phyloP scores from a whole-genome alignment of 306 rosid species.

The Fragaria ananassa region DNA sequence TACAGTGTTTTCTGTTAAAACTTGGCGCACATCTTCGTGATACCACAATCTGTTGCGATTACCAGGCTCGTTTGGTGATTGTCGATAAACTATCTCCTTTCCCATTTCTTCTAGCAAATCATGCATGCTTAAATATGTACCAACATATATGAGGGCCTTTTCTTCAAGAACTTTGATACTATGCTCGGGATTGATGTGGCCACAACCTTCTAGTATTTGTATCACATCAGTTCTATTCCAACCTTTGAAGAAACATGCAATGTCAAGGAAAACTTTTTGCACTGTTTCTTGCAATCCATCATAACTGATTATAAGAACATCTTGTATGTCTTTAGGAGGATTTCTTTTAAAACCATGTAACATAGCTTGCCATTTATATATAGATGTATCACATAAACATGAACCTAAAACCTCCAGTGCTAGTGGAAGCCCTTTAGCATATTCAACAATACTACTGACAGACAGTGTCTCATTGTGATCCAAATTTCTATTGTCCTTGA shows the following conservation, averaged over 20 bases:
- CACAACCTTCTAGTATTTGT: neutral
- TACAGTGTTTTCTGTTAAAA: neutral
- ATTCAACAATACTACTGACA: neutral
- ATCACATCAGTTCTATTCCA: neutral
- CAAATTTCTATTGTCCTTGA: neutral
- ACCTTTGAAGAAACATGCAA: neutral
- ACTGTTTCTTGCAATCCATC: conserved; percentile 25
- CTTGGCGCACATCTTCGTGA: neutral
- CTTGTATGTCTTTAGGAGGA: conserved; percentile 33
- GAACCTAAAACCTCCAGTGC: conserved; percentile 43
- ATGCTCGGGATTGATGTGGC: neutral
- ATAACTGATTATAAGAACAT: conserved; percentile 33
- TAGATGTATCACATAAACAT: conserved; percentile 13
- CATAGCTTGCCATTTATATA: conserved; percentile 32
- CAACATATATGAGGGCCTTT: conserved; percentile 5
- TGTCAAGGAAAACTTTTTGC: conserved; percentile 22
- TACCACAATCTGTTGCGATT: conserved; percentile 29
- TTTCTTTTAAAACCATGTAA: conserved; percentile 29
- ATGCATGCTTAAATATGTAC: conserved; percentile 30
- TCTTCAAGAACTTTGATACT: neutral
- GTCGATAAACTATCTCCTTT: conserved; percentile 23
- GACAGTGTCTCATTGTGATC: neutral
- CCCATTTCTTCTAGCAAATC: conserved; percentile 44
- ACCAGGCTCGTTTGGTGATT: conserved; percentile 7
- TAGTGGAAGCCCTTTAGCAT: conserved; percentile 27